Evolutionary conservation across 768 basidiomycete species (phyloP).

Genomic region (Rhizopogon rudus): DNA sequence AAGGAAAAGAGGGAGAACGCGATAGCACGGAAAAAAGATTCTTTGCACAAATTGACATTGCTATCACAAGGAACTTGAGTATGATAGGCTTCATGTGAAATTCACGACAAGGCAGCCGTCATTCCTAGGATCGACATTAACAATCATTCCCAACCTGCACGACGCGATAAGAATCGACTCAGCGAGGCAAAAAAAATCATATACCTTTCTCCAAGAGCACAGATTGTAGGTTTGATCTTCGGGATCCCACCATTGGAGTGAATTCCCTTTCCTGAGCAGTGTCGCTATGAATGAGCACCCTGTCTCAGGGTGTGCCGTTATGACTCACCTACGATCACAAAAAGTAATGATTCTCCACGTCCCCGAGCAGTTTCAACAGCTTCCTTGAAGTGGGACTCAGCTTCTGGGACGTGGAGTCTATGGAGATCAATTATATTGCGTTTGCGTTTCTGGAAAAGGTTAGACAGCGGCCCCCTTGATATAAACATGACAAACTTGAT

Average conservation of each 20-base stretch:
- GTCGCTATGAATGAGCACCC: background rate
- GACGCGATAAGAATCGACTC: background rate
- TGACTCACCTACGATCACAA: constrained; percentile 73
- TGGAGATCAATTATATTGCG: constrained; percentile 78
- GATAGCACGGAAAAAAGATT: background rate
- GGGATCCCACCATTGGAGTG: constrained; percentile 70
- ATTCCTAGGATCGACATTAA: constrained; percentile 72
- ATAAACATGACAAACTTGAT: background rate
- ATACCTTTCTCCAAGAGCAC: constrained; percentile 73
- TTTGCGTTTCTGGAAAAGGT: constrained; percentile 22
- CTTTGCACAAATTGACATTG: background rate
- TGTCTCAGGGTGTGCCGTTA: background rate
- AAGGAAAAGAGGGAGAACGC: too few relatives aligned
- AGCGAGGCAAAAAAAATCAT: constrained; percentile 8
- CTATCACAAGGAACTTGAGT: background rate
- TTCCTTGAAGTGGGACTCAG: constrained; percentile 61
- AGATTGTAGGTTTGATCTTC: constrained; percentile 86
- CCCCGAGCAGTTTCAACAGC: constrained; percentile 60
- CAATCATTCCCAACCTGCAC: constrained; percentile 52
- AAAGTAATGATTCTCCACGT: constrained; percentile 52
- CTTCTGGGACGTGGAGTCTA: constrained; percentile 85
- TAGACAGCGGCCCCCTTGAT: background rate
- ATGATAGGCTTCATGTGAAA: background rate
- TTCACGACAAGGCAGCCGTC: constrained; percentile 73
- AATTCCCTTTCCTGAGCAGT: constrained; percentile 62